Percentiles rank a stretch among this genome's conserved stretches.
Conservation (phyloP, 768 basidiomycete genomes). For the Pleurotus salmoneostramineus region DNA sequence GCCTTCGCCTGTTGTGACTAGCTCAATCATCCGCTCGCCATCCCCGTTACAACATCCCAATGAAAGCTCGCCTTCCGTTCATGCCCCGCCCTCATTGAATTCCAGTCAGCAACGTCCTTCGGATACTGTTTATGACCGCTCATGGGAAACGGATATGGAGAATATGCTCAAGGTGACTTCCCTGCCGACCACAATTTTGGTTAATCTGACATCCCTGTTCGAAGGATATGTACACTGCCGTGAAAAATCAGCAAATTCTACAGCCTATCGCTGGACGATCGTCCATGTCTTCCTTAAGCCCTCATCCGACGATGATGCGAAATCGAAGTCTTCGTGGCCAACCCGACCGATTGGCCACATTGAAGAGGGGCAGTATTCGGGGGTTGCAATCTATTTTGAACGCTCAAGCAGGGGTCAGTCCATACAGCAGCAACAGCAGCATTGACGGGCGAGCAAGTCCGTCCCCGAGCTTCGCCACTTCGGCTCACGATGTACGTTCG, state of each 20-base stretch:
- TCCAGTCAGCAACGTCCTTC: conserved; percentile 31
- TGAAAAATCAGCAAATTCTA: conserved; percentile 88
- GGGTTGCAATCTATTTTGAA: conserved; percentile 80
- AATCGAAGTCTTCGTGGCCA: conserved; percentile 71
- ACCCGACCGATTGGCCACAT: conserved; percentile 65
- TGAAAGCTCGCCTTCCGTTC: conserved; percentile 63
- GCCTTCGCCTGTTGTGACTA: conserved; percentile 25
- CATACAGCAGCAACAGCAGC: conserved; percentile 81
- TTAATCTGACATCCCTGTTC: neutral
- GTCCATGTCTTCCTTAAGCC: conserved; percentile 55
- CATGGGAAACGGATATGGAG: conserved; percentile 89
- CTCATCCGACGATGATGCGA: conserved; percentile 51
- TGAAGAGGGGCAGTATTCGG: conserved; percentile 91
- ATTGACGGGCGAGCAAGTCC: conserved; percentile 91
- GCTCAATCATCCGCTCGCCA: conserved; percentile 19
- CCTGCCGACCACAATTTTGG: conserved; percentile 1
- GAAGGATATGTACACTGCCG: conserved; percentile 92
- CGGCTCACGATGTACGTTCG: conserved; percentile 68
- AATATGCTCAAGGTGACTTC: conserved; percentile 68
- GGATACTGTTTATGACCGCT: conserved; percentile 50
- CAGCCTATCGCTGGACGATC: conserved; percentile 65
- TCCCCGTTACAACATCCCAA: conserved; percentile 37
- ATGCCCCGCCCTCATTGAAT: conserved; percentile 29
- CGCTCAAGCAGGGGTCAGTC: conserved; percentile 62
- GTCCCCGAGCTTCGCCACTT: conserved; percentile 90